These are phyloP conservation scores for Euphorbia schlechtendalii DNA, from an alignment of 441 rosid species.

Conservation along the genomic window DNA sequence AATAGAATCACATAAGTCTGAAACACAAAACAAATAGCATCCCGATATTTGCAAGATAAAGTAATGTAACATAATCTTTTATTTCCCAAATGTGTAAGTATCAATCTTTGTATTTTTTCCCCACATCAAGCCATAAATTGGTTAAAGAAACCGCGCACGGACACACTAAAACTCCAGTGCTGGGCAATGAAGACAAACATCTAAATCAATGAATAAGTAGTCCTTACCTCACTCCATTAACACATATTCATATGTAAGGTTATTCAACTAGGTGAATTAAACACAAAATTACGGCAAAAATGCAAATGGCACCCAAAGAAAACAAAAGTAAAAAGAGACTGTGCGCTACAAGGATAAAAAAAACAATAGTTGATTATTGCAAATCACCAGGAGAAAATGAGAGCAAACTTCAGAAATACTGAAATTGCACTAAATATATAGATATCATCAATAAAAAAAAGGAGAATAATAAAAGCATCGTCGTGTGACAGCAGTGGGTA, in stretches of 20 bases:
- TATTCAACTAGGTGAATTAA: not conserved
- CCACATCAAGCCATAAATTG: not conserved
- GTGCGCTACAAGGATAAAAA: not conserved
- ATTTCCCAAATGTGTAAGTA: not conserved
- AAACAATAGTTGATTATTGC: not conserved
- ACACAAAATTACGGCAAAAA: not conserved
- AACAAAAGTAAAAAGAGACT: not conserved
- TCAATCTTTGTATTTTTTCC: not conserved
- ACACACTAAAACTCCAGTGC: slow-evolving; percentile 3
- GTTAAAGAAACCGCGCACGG: not conserved
- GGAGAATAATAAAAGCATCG: no score
- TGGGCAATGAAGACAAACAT: not conserved
- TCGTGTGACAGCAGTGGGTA: no score
- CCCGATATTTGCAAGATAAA: not conserved
- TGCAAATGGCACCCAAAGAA: not conserved
- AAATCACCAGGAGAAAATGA: not conserved
- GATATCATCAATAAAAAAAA: no score
- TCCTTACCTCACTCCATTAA: not conserved
- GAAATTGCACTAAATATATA: no score
- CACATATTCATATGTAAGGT: not conserved
- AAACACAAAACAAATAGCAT: not conserved
- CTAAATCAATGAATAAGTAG: not conserved
- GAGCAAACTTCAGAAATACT: not conserved
- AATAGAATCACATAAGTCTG: not conserved
- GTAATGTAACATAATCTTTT: not conserved